Base-by-base conservation (phyloP, 768 basidiomycete species). In the Leucosporidium scottii region DNA sequence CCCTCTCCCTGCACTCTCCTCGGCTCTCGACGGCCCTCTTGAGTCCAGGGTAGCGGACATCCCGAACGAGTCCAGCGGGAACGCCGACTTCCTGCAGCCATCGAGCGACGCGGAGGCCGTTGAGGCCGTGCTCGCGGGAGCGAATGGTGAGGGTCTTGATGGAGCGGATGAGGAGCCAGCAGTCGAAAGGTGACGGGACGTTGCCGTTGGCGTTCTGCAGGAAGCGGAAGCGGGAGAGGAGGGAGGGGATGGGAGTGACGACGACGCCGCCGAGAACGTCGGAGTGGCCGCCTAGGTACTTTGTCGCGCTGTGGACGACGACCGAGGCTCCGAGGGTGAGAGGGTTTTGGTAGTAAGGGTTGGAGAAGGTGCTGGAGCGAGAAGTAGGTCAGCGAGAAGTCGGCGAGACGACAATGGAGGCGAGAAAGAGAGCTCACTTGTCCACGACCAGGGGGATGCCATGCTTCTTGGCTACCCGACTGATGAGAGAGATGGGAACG, bases 251-350 rank as follows among this genome's bases (percentile, higher is more conserved):
- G 17, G 74, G 65, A 9, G 93, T 82, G 72, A 93, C 85, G 63
- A 88, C 78, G 0, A 87, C 86, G 53, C 93, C 93, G 84, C 93
- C 90, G 74, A 96, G 82, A 76, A 94, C 90, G 77, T 98, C 93
- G 0, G 89, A 89, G 79, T 96, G 93, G 0, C 94, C 94, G 76
- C 91, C 90, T 75, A 94, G 82, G 80, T 94, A 96, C 79, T 98
- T 91, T 51, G 93, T 81, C 18, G 77, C 66, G 7, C 74, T 75
- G 28, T 96, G 91, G 7, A 91, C 69, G 72, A 91, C 89, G 72
- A 96, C 81, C 77, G 94, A 91, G 20, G 91, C 94, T 21, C 81
- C 78, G 23, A 79, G 76, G 64, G 88, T 83, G 44, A 97, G 85
- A 0, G 93, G 93, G 0, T 90, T 91, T 49, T 86, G 84, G 81